phyloP scores from a whole-genome alignment of 345 rosid genomes.

The Arabidopsis suecica region DNA sequence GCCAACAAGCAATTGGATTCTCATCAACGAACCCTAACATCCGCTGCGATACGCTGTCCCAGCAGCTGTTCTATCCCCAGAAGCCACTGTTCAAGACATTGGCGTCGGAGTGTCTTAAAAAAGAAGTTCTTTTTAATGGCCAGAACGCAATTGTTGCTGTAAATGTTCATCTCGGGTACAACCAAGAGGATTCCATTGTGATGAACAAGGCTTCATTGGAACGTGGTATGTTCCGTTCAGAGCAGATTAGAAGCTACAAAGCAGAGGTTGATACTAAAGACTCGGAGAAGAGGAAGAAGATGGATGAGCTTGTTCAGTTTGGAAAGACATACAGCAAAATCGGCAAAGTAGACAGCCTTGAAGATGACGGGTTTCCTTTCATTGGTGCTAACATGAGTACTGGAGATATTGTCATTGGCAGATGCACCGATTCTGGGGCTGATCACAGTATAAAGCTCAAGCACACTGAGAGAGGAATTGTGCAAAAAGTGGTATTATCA shows the following conservation, averaged over 20 bases:
- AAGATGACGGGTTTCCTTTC: conserved; percentile 89
- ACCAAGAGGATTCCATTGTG: conserved; percentile 92
- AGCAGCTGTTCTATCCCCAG: conserved; percentile 83
- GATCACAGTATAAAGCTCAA: conserved; percentile 85
- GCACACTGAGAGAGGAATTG: conserved; percentile 93
- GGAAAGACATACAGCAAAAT: conserved; percentile 73
- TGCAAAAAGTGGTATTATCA: conserved; percentile 84
- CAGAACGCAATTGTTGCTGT: conserved; percentile 96
- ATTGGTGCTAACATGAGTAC: conserved; percentile 80
- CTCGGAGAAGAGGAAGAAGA: conserved; percentile 61
- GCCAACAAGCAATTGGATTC: conserved; percentile 90
- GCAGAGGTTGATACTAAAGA: conserved; percentile 88
- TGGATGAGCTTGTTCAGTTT: conserved; percentile 66
- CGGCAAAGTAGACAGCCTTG: conserved; percentile 84
- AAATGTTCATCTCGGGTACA: conserved; percentile 90
- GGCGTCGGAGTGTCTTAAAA: conserved; percentile 74
- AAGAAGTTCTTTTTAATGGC: conserved; percentile 73
- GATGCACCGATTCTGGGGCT: conserved; percentile 74
- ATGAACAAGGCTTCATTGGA: conserved; percentile 92
- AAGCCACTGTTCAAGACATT: conserved; percentile 72
- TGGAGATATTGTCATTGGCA: conserved; percentile 91
- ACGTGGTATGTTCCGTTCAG: conserved; percentile 91
- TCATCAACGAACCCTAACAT: conserved; percentile 82
- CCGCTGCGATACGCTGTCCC: conserved; percentile 81
- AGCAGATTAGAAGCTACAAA: conserved; percentile 87